These are phyloP conservation scores for Glycyrrhiza uralensis DNA, from an alignment of 306 rosid genomes.

Conservation along the genomic window DNA sequence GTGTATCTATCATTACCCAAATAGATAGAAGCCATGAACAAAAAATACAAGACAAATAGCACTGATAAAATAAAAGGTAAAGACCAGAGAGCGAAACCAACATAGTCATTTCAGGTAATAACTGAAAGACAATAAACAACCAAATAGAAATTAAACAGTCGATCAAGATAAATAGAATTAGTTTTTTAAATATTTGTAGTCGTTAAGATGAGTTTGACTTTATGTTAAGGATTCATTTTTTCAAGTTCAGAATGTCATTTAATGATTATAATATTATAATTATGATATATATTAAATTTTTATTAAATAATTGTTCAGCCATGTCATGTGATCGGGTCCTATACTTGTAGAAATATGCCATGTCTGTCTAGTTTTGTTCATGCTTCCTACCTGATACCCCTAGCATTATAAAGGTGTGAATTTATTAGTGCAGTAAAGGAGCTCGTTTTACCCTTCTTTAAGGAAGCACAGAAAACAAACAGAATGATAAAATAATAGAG, in stretches of 20 bases:
- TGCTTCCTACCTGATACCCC: neutral
- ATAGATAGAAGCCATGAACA: neutral
- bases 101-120: neutral
- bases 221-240: neutral
- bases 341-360: neutral
- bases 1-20: neutral
- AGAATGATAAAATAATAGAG: neutral
- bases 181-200: neutral
- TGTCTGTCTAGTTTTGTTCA: neutral
- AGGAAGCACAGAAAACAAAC: slow-evolving; percentile 1
- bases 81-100: neutral
- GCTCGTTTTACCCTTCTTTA: neutral
- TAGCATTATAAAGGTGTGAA: neutral
- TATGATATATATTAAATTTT: neutral
- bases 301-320: neutral
- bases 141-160: neutral
- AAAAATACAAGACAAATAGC: neutral
- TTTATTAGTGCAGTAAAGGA: neutral
- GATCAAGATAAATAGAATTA: neutral
- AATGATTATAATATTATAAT: neutral
- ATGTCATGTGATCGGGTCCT: neutral
- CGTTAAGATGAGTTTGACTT: neutral
- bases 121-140: neutral
- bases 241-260: neutral
- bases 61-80: neutral